These are phyloP conservation scores for Cadophora malorum DNA, from an alignment of 2,329 filamentous ascomycete genomes.

Conservation along the genomic window DNA sequence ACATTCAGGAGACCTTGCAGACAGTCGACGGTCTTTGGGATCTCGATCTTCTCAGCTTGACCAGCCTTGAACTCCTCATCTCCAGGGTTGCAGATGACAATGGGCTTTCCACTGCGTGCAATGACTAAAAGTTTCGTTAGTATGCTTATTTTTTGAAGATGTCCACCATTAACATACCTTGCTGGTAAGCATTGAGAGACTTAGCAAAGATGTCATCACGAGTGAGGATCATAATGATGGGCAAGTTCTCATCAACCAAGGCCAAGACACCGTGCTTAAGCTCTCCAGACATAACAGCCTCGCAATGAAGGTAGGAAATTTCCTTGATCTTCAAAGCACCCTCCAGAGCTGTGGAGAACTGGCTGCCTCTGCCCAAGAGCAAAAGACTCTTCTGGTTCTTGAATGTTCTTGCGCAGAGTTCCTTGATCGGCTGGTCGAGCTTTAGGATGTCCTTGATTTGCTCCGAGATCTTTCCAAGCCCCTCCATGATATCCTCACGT, in stretches of 20 bases:
- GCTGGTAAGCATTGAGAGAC: constrained; percentile 99
- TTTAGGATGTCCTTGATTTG: constrained; percentile 94
- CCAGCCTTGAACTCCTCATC: constrained; percentile 89
- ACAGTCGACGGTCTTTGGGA: constrained; percentile 92
- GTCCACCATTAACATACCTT: constrained; percentile 64
- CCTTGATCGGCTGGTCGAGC: constrained; percentile 92
- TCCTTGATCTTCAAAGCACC: constrained; percentile 99
- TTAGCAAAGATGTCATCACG: constrained; percentile 96
- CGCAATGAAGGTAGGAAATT: constrained; percentile 99
- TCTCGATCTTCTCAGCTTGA: constrained; percentile 96
- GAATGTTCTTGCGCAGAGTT: constrained; percentile 89
- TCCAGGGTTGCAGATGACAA: constrained; percentile 94
- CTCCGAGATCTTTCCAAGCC: constrained; percentile 82
- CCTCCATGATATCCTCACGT: constrained; percentile 95
- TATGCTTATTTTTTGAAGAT: constrained; percentile 22
- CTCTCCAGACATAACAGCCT: constrained; percentile 99
- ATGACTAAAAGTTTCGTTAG: constrained; percentile 68
- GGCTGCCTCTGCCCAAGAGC: constrained; percentile 90
- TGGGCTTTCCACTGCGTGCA: constrained; percentile 92
- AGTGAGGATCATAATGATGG: constrained; percentile 99
- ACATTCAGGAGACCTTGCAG: constrained; percentile 98
- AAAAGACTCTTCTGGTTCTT: constrained; percentile 97
- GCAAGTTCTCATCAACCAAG: constrained; percentile 95
- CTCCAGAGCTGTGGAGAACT: constrained; percentile 96
- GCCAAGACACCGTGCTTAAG: constrained; percentile 98